Base-by-base conservation (phyloP, 805 yeast species). In the Candida taoyuanica region DNA sequence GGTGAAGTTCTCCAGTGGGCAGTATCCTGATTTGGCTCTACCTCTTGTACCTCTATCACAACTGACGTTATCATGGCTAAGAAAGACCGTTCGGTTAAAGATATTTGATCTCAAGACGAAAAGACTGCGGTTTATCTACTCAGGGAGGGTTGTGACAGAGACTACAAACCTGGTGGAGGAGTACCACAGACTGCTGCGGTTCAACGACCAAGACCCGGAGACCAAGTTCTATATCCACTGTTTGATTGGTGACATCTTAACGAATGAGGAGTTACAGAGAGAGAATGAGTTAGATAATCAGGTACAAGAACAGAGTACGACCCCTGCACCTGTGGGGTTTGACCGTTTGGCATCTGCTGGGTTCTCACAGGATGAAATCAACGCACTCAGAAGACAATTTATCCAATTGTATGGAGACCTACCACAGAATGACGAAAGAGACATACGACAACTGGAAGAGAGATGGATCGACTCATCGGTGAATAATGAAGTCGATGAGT, bases 391-490 rank as follows among this genome's bases (percentile, higher is more conserved):
- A 42, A 64, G 73, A 36, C 96, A 88, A 57, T 88, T 89, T 54
- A 72, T 76, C 41, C 69, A 70, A 40, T 68, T 88, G 3, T 84
- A 85, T 57, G 85, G 85, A 0, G 67, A 64, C 39, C 34, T 60
- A 48, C 60, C 42, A 39, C 33, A 49, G n/a, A 43, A 51, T 40
- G 33, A 52, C 15, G 25, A 28, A 26, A 73, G 70, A 16, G 85
- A 72, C 40, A 59, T 80, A 2, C 58, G 86, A 35, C 81, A 80
- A 46, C 58, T 86, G 41, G 96, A 87, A 55, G 96, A 87, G 48
- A 69, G 85, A 40, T 88, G 96, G 95, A 83, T 87, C 44, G 93
- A 87, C 48, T 77, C 81, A 33, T 82, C 87, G 1, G 84, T 75
- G 5, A 45, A 45, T 17, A 71, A 71, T 39, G 74, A 59, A 14